Evolutionary conservation across 805 yeast species (phyloP).

Genomic region (Wickerhamomyces rabaulensis): DNA sequence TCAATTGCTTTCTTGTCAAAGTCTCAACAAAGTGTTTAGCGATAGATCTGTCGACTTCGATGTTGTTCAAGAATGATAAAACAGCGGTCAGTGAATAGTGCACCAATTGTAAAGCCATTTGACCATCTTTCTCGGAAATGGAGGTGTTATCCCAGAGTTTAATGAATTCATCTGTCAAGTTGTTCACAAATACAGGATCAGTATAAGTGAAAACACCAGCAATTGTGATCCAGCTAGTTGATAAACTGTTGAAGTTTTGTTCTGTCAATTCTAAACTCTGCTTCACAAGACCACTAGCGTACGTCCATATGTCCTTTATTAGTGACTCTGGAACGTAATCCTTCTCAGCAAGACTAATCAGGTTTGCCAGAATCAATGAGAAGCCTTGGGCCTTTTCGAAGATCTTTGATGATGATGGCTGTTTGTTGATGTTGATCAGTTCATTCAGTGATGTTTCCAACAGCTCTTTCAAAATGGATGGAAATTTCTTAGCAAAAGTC

Average conservation of each 20-base stretch:
- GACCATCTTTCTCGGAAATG: slow-evolving; percentile 34
- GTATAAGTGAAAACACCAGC: slow-evolving; percentile 57
- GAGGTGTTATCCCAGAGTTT: slow-evolving; percentile 59
- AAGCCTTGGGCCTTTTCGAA: slow-evolving; percentile 33
- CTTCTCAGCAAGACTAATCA: slow-evolving; percentile 29
- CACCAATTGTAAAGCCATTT: slow-evolving; percentile 44
- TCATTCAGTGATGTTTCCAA: slow-evolving; percentile 30
- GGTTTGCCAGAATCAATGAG: slow-evolving; percentile 32
- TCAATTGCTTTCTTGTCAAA: slow-evolving; percentile 14
- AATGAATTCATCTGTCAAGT: slow-evolving; percentile 55
- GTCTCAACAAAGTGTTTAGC: slow-evolving; percentile 41
- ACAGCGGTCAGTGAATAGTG: slow-evolving; percentile 56
- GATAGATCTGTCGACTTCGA: slow-evolving; percentile 39
- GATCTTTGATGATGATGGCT: slow-evolving; percentile 18
- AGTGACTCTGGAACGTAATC: slow-evolving; percentile 41
- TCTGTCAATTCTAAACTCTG: slow-evolving; percentile 30
- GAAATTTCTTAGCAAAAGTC: slow-evolving; percentile 26
- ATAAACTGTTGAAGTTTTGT: slow-evolving; percentile 29
- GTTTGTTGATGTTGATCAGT: slow-evolving; percentile 29
- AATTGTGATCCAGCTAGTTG: slow-evolving; percentile 57
- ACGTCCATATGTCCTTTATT: slow-evolving; percentile 38
- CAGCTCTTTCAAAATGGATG: slow-evolving; percentile 32
- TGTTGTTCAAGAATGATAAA: slow-evolving; percentile 39
- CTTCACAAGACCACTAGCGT: slow-evolving; percentile 33
- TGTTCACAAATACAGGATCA: slow-evolving; percentile 46